Percentiles rank a stretch among this genome's conserved stretches.
These are phyloP conservation scores for Xylaria acuta DNA, from an alignment of 495 filamentous ascomycete genomes.

Conservation along the genomic window DNA sequence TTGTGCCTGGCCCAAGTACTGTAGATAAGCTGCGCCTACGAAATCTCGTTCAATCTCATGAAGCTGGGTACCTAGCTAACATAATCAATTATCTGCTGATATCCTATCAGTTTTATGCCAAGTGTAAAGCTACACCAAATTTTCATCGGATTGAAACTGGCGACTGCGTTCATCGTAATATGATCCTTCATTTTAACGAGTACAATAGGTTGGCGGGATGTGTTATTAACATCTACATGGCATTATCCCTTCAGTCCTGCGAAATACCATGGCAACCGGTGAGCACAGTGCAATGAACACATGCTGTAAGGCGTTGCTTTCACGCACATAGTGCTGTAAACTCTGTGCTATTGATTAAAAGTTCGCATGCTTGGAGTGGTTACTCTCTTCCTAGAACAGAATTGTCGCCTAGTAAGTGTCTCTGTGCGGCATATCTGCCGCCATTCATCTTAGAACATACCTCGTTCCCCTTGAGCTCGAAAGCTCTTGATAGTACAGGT, in stretches of 20 bases:
- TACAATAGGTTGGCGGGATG: not conserved
- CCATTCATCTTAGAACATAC: not conserved
- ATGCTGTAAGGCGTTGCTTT: not conserved
- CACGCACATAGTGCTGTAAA: not conserved
- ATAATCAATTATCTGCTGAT: not conserved
- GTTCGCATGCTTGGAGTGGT: not conserved
- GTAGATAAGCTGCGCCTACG: not conserved
- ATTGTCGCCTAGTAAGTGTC: not conserved
- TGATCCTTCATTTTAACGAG: not conserved
- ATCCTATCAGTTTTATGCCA: not conserved
- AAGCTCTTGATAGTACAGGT: slow-evolving; percentile 22
- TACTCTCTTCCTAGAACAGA: not conserved
- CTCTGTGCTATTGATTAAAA: not conserved
- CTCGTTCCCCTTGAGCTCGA: not conserved
- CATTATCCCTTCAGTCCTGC: no score
- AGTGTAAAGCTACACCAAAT: not conserved
- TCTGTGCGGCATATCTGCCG: not conserved
- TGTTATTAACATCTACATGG: not conserved
- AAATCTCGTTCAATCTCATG: not conserved
- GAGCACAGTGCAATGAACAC: not conserved
- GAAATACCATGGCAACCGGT: not conserved
- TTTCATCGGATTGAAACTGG: not conserved
- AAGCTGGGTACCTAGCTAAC: not conserved
- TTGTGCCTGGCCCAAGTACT: not conserved
- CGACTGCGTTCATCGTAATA: not conserved